Evolutionary conservation across 2,329 filamentous ascomycete genomes (phyloP).

Genomic region (Penicillium occitanis): DNA sequence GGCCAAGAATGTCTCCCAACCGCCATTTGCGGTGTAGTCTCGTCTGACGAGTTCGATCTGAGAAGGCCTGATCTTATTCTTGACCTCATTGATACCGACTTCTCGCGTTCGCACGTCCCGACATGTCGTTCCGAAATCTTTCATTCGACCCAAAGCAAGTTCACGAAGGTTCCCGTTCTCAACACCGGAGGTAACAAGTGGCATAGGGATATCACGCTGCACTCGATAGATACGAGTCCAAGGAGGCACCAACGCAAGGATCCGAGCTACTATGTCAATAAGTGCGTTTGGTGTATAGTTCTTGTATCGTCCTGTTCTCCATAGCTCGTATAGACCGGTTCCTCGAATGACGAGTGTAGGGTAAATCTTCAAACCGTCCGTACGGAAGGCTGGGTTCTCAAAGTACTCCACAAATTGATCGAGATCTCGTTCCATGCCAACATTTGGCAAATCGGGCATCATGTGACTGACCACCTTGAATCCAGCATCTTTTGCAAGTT

Average conservation of each 20-base stretch:
- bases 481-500: slow-evolving; percentile 92
- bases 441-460: slow-evolving; percentile 98
- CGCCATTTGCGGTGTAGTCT: slow-evolving; percentile 92
- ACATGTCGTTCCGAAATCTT: slow-evolving; percentile 96
- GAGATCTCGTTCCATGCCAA: slow-evolving; percentile 95
- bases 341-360: slow-evolving; percentile 95
- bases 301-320: slow-evolving; percentile 94
- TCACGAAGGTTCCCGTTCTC: slow-evolving; percentile 97
- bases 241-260: slow-evolving; percentile 87
- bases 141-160: slow-evolving; percentile 93
- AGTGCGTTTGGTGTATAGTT: slow-evolving; percentile 98
- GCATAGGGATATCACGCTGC: slow-evolving; percentile 99
- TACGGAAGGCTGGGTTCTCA: slow-evolving; percentile 91
- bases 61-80: slow-evolving; percentile 95
- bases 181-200: slow-evolving; percentile 94
- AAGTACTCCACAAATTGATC: slow-evolving; percentile 98
- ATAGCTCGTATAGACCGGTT: slow-evolving; percentile 93
- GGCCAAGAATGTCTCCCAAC: slow-evolving; percentile 97
- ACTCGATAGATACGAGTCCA: slow-evolving; percentile 99
- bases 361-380: slow-evolving; percentile 96
- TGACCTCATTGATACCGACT: slow-evolving; percentile 98
- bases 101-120: slow-evolving; percentile 94
- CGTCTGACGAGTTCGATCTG: slow-evolving; percentile 93
- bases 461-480: slow-evolving; percentile 99
- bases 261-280: slow-evolving; percentile 94